phyloP scores from a whole-genome alignment of 2,329 filamentous ascomycete species.

The Penicillium sp. region DNA sequence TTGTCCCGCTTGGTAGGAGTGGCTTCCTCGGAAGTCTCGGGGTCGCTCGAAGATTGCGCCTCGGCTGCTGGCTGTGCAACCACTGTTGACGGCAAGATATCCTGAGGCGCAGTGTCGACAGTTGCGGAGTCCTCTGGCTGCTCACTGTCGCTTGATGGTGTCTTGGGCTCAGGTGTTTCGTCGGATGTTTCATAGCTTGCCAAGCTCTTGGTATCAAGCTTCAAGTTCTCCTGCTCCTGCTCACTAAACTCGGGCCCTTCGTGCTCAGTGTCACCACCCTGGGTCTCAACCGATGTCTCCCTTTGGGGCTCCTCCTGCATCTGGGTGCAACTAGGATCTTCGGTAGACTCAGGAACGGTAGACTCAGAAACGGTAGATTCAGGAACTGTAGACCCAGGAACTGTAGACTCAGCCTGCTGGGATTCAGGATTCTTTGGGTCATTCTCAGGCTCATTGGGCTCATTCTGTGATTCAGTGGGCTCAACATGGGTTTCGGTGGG shows the following conservation, averaged over 20 bases:
- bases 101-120: neutral
- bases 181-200: neutral
- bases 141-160: constrained; percentile 3
- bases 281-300: neutral
- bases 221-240: neutral
- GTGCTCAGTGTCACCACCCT: neutral
- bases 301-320: neutral
- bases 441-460: neutral
- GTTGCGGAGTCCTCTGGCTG: neutral
- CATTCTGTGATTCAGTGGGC: neutral
- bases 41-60: neutral
- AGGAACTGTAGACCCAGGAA: neutral
- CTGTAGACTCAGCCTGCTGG: neutral
- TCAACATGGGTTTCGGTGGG: neutral
- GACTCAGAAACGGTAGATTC: neutral
- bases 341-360: neutral
- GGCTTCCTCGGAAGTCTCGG: neutral
- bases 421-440: neutral
- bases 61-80: neutral
- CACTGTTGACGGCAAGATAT: neutral
- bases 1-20: neutral
- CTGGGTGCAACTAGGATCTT: neutral
- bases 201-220: neutral
- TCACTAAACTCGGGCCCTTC: neutral
- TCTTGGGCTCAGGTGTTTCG: neutral